phyloP scores from a whole-genome alignment of 345 rosid species.

The Salix suchowensis region DNA sequence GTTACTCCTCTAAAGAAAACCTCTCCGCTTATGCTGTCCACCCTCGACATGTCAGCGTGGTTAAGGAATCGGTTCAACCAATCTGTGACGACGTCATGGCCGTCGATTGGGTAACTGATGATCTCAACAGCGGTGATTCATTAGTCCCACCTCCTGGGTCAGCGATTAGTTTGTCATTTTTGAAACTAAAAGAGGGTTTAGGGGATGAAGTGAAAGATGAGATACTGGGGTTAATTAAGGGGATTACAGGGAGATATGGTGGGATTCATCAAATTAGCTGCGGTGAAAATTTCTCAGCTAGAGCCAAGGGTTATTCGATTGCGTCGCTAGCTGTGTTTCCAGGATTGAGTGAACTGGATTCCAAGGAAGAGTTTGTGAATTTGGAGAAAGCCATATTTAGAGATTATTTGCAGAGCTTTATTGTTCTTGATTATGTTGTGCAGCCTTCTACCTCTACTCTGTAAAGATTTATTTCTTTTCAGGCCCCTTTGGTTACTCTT shows the following conservation, averaged over 20 bases:
- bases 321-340: constrained; percentile 56
- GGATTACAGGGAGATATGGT: constrained; percentile 37
- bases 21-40: constrained; percentile 49
- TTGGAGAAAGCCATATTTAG: constrained; percentile 50
- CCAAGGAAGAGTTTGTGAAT: constrained; percentile 37
- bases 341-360: constrained; percentile 39
- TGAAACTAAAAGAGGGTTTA: constrained; percentile 55
- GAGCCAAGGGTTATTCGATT: constrained; percentile 69
- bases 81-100: constrained; percentile 78
- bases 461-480: not conserved
- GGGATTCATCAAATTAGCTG: constrained; percentile 45
- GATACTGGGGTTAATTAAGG: constrained; percentile 45
- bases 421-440: constrained; percentile 58
- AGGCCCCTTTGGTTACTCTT: too few relatives aligned
- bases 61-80: constrained; percentile 53
- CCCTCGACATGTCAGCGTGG: constrained; percentile 60
- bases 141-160: constrained; percentile 40
- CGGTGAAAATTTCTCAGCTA: constrained; percentile 73
- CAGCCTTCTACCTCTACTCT: constrained; percentile 38
- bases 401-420: constrained; percentile 51
- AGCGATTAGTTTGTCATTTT: constrained; percentile 35
- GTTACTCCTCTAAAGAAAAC: constrained; percentile 57
- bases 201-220: constrained; percentile 44
- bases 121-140: constrained; percentile 16
- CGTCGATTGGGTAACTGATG: constrained; percentile 66